phyloP scores from a whole-genome alignment of 495 filamentous ascomycete genomes.

The Hyaloscypha finlandica region DNA sequence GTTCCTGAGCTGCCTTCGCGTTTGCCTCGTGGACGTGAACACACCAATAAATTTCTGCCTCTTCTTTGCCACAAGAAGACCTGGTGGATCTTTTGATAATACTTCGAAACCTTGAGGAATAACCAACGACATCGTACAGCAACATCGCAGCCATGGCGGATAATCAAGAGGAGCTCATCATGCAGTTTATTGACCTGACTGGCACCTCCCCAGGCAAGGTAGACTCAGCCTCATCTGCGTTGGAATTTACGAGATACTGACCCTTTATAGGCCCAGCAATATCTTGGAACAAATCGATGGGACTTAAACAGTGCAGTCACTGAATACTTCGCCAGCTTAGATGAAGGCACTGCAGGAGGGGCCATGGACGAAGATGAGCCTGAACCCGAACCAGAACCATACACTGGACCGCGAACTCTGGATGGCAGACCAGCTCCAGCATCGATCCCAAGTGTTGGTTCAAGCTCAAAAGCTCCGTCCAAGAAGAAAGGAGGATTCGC shows the following conservation, averaged over 20 bases:
- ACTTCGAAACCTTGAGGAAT: background rate
- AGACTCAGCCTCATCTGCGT: slow-evolving; percentile 16
- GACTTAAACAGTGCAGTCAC: slow-evolving; percentile 66
- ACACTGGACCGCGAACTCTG: slow-evolving; percentile 57
- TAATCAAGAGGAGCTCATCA: slow-evolving; percentile 69
- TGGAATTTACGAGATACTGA: background rate
- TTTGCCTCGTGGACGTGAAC: background rate
- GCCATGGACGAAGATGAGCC: slow-evolving; percentile 35
- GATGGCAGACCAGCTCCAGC: slow-evolving; percentile 55
- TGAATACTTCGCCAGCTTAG: slow-evolving; percentile 65
- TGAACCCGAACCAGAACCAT: slow-evolving; percentile 38
- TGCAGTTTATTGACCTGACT: slow-evolving; percentile 74
- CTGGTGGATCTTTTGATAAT: background rate
- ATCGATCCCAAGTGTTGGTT: slow-evolving; percentile 27
- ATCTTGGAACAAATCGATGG: slow-evolving; percentile 68
- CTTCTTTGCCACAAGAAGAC: background rate
- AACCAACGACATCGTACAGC: background rate
- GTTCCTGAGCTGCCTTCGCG: slow-evolving; percentile 8
- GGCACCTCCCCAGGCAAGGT: slow-evolving; percentile 65
- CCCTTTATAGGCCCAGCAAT: slow-evolving; percentile 58
- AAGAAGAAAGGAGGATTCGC: slow-evolving; percentile 51
- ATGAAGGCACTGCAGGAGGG: slow-evolving; percentile 57
- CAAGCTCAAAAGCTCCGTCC: slow-evolving; percentile 41
- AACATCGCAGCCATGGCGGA: slow-evolving; percentile 48
- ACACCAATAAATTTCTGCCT: background rate